phyloP scores from a whole-genome alignment of 768 basidiomycete species.

The Rhizopogon roseolus region DNA sequence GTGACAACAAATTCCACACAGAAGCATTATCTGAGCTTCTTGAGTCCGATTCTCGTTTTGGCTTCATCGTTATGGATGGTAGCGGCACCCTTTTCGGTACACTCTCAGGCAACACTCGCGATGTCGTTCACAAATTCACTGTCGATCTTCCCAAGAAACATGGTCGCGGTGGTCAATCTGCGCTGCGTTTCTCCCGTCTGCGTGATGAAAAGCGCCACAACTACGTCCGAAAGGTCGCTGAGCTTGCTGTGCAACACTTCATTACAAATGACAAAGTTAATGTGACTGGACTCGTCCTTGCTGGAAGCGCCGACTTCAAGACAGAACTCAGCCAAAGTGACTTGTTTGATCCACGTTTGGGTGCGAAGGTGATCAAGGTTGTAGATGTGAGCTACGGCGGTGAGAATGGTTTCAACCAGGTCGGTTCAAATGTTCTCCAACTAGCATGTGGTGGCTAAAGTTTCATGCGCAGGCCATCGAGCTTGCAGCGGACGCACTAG shows the following conservation, averaged over 20 bases:
- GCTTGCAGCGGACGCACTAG: slow-evolving; percentile 89
- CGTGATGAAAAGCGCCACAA: slow-evolving; percentile 99
- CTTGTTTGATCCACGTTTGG: slow-evolving; percentile 89
- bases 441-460: slow-evolving; percentile 3
- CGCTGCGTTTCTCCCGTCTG: slow-evolving; percentile 98
- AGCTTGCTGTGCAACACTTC: slow-evolving; percentile 95
- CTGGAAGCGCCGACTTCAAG: slow-evolving; percentile 98
- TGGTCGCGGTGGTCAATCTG: slow-evolving; percentile 99
- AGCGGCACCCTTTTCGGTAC: slow-evolving; percentile 97
- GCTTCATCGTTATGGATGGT: slow-evolving; percentile 99
- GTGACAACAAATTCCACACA: slow-evolving; percentile 99
- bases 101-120: slow-evolving; percentile 94
- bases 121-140: slow-evolving; percentile 96
- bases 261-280: slow-evolving; percentile 99
- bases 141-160: slow-evolving; percentile 99
- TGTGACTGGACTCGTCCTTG: slow-evolving; percentile 91
- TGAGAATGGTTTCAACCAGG: slow-evolving; percentile 99
- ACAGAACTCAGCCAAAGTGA: slow-evolving; percentile 95
- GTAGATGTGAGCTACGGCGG: slow-evolving; percentile 99
- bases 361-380: slow-evolving; percentile 91
- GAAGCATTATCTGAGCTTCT: slow-evolving; percentile 95
- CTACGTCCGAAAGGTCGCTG: slow-evolving; percentile 98
- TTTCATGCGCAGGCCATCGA: slow-evolving; percentile 74
- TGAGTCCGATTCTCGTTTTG: slow-evolving; percentile 96
- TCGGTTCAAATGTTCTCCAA: slow-evolving; percentile 23